Conservation (phyloP, 805 yeast genomes). For the Candida chauliodis region DNA sequence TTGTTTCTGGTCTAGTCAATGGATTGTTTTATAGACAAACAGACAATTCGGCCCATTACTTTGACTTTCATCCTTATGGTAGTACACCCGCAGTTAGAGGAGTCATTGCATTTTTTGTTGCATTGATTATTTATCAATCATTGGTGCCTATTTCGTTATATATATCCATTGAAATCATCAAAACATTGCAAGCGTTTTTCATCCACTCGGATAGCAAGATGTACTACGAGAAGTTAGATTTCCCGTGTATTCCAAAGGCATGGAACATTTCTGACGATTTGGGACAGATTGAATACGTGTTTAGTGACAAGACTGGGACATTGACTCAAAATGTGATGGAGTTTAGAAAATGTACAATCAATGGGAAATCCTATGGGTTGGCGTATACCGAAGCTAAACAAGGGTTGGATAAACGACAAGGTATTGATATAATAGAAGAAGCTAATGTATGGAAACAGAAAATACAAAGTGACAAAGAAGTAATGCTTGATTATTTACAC, state of each 20-base stretch:
- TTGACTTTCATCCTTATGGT: constrained; percentile 61
- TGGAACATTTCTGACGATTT: constrained; percentile 84
- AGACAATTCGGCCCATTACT: constrained; percentile 47
- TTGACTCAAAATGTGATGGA: constrained; percentile 82
- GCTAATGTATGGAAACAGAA: constrained; percentile 34
- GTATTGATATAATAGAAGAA: constrained; percentile 56
- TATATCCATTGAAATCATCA: constrained; percentile 74
- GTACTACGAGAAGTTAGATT: constrained; percentile 67
- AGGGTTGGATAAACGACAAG: constrained; percentile 65
- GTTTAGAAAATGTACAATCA: constrained; percentile 70
- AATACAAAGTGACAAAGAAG: constrained; percentile 40
- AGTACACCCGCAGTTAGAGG: constrained; percentile 63
- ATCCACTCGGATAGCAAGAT: constrained; percentile 66
- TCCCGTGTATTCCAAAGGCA: constrained; percentile 75
- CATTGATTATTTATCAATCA: constrained; percentile 69
- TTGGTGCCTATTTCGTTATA: constrained; percentile 79
- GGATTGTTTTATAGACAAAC: constrained; percentile 54
- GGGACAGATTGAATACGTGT: constrained; percentile 79
- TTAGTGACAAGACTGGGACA: constrained; percentile 83
- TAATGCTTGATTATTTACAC: constrained; percentile 47
- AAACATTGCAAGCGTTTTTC: constrained; percentile 72
- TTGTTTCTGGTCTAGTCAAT: constrained; percentile 65
- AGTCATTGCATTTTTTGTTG: constrained; percentile 64
- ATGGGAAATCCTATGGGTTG: constrained; percentile 63
- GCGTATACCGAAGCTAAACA: constrained; percentile 79